These are phyloP conservation scores for Trebouxia sp. DNA, from an alignment of 139 green algal species.

Conservation along the genomic window DNA sequence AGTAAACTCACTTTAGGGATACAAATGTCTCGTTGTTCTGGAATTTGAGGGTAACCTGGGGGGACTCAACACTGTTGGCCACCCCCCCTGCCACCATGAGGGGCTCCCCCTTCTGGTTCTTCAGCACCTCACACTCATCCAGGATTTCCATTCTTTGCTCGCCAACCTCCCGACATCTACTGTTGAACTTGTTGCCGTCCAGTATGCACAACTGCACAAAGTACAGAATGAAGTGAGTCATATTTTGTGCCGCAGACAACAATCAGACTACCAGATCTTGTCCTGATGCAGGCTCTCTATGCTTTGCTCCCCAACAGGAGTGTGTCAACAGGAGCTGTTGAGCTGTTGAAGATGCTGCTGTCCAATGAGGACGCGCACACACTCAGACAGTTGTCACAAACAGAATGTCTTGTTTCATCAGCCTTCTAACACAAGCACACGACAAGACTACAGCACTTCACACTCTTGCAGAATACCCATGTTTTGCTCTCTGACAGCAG, in stretches of 20 bases:
- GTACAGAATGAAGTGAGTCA: background rate
- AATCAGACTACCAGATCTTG: background rate
- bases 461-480: no score
- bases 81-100: constrained; percentile 25
- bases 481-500: background rate
- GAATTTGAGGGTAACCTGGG: constrained; percentile 32
- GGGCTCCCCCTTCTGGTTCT: constrained; percentile 39
- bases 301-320: no score
- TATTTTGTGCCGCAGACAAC: background rate
- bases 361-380: no score
- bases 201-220: constrained; percentile 32
- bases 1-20: constrained; percentile 11
- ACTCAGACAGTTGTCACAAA: no score
- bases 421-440: no score
- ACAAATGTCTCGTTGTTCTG: background rate
- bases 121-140: constrained; percentile 40
- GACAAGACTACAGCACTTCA: no score
- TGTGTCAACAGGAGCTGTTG: no score
- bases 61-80: constrained; percentile 20
- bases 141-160: constrained; percentile 39
- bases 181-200: constrained; percentile 45
- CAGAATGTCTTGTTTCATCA: no score
- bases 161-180: constrained; percentile 27
- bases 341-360: no score
- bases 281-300: no score